phyloP scores from a whole-genome alignment of 257 asterid genomes.

The Mentha longifolia region DNA sequence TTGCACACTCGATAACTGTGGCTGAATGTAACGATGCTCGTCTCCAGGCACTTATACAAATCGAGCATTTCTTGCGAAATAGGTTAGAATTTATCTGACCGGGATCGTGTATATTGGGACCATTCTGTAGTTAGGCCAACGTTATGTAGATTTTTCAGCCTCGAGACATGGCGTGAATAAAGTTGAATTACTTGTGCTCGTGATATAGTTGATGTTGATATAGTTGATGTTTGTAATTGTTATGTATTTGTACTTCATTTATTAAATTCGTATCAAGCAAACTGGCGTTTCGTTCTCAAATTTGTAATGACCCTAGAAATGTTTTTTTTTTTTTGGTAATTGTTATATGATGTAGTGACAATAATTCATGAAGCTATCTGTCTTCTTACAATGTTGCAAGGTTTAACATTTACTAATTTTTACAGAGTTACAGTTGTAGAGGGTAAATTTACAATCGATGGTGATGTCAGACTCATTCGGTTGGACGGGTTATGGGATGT shows the following conservation, averaged over 20 bases:
- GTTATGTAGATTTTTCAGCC: slow-evolving; percentile 13
- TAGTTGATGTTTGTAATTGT: background rate
- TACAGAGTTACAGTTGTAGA: too few relatives aligned
- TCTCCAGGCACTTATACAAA: slow-evolving; percentile 67
- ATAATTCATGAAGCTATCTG: too few relatives aligned
- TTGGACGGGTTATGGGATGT: too few relatives aligned
- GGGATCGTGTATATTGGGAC: background rate
- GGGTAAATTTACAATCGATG: too few relatives aligned
- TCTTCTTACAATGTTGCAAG: too few relatives aligned
- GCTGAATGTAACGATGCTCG: slow-evolving; percentile 16
- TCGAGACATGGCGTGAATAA: slow-evolving; percentile 21
- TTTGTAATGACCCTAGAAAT: too few relatives aligned
- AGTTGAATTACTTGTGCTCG: background rate
- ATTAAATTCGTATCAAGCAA: background rate
- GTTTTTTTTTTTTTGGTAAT: too few relatives aligned
- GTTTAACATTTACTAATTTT: too few relatives aligned
- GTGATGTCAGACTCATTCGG: too few relatives aligned
- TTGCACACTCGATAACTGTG: background rate
- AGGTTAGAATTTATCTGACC: background rate
- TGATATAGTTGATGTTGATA: background rate
- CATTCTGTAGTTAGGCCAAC: background rate
- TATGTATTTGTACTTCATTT: background rate
- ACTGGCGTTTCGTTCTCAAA: too few relatives aligned
- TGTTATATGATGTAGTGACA: too few relatives aligned
- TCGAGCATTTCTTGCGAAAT: slow-evolving; percentile 54